A percentile compares a stretch with the other conserved stretches of the same genome.
phyloP scores from a whole-genome alignment of 345 rosid species.

The Clarkia xantiana region DNA sequence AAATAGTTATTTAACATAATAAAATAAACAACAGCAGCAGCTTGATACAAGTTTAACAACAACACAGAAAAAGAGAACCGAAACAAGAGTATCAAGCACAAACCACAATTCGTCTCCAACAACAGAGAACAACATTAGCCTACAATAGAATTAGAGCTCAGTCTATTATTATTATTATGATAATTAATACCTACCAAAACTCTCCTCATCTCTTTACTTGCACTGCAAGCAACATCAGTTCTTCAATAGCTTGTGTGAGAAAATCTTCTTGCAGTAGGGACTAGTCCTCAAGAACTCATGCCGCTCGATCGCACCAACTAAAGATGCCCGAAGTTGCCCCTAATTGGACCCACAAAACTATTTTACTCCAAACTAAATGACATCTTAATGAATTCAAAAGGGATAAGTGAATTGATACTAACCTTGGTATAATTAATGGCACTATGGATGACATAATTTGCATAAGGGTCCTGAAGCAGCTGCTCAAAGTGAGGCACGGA shows the following conservation, averaged over 20 bases:
- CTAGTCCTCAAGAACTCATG: constrained; percentile 42
- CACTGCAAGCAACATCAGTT: constrained; percentile 9
- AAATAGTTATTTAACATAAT: no score
- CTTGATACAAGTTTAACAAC: no score
- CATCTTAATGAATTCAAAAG: neutral
- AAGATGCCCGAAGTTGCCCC: constrained; percentile 42
- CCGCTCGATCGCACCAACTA: constrained; percentile 47
- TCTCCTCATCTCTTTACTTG: no score
- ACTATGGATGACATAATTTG: constrained; percentile 68
- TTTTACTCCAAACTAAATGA: no score
- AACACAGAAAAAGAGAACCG: no score
- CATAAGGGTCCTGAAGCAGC: constrained; percentile 72
- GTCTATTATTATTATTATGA: no score
- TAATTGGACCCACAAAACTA: neutral
- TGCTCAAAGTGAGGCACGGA: constrained; percentile 36
- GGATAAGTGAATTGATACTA: neutral
- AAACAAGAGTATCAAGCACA: no score
- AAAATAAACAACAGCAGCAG: no score
- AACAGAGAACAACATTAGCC: no score
- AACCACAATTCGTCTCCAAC: no score
- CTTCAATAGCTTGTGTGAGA: constrained; percentile 44
- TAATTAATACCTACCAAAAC: no score
- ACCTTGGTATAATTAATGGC: constrained; percentile 58
- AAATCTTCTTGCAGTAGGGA: constrained; percentile 74
- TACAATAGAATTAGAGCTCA: no score